Conservation (phyloP, 305 asterid species). For the Nicotiana rustica region DNA sequence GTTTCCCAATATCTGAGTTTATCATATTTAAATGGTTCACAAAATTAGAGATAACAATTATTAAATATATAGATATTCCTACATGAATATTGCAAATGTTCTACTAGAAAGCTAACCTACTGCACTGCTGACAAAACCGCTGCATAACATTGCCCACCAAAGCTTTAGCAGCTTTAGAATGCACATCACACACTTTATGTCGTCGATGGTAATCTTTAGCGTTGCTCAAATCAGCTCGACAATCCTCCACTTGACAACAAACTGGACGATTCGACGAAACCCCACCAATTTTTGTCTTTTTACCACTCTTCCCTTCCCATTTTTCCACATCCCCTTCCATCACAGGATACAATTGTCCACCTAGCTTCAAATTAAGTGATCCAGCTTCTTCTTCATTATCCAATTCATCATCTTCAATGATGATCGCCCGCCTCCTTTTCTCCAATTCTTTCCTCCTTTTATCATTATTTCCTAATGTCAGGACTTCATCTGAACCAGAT, state of each 20-base stretch:
- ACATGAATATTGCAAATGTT: conserved; percentile 10
- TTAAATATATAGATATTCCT: background rate
- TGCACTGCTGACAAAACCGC: conserved; percentile 96
- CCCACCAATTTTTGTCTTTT: conserved; percentile 63
- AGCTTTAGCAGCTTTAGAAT: conserved; percentile 80
- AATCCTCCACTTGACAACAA: conserved; percentile 80
- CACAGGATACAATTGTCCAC: conserved; percentile 60
- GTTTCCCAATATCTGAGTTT: background rate
- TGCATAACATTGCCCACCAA: conserved; percentile 79
- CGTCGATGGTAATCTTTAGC: conserved; percentile 89
- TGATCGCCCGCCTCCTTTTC: conserved; percentile 66
- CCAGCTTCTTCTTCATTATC: conserved; percentile 48
- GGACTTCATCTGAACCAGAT: too few species aligned
- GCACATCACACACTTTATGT: conserved; percentile 91
- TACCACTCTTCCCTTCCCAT: conserved; percentile 63
- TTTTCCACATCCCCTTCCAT: conserved; percentile 51
- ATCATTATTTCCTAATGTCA: too few species aligned
- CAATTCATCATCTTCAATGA: conserved; percentile 45
- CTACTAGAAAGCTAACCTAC: conserved; percentile 63
- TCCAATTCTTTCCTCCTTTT: conserved; percentile 60
- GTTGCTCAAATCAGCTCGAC: conserved; percentile 74
- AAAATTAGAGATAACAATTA: conserved; percentile 5
- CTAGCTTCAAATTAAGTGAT: conserved; percentile 70
- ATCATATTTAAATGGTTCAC: conserved; percentile 5
- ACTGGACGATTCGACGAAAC: conserved; percentile 56